Conservation (phyloP, 1,139 yeast genomes). For the Zygosaccharomyces pseudobailii region DNA sequence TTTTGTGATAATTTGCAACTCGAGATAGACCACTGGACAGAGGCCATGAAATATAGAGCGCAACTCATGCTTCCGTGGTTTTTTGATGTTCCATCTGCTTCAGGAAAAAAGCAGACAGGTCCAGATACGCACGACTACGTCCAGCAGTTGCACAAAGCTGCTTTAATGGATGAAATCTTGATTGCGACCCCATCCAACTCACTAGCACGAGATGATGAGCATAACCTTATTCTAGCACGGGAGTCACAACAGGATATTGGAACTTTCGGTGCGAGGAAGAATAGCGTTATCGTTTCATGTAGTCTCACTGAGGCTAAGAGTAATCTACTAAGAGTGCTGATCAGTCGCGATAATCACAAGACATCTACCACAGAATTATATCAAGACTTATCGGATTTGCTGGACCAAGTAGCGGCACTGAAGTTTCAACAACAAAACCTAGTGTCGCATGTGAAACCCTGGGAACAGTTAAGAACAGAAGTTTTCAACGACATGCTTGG, state of each 20-base stretch:
- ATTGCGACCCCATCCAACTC: constrained; percentile 20
- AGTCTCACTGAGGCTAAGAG: constrained; percentile 5
- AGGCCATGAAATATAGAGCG: constrained; percentile 11
- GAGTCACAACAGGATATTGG: neutral
- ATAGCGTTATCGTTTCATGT: neutral
- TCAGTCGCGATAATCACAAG: neutral
- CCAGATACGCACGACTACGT: constrained; percentile 7
- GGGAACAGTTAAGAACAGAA: constrained; percentile 10
- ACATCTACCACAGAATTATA: constrained; percentile 8
- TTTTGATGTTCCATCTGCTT: neutral
- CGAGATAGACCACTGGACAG: constrained; percentile 25
- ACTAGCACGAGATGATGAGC: neutral
- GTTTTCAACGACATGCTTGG: constrained; percentile 5
- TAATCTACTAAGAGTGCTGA: constrained; percentile 4
- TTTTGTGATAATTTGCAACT: constrained; percentile 10
- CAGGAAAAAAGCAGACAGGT: neutral
- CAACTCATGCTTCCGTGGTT: constrained; percentile 16
- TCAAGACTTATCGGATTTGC: constrained; percentile 5
- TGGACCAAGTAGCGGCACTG: constrained; percentile 3
- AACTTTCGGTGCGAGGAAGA: neutral
- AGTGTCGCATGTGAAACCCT: constrained; percentile 2
- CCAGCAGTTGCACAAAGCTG: constrained; percentile 15
- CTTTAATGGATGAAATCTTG: constrained; percentile 17
- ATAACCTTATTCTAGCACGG: too few relatives aligned
- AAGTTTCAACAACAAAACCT: constrained; percentile 9